These are phyloP conservation scores for Eucalyptus viminalis DNA, from an alignment of 345 rosid genomes.

Conservation along the genomic window DNA sequence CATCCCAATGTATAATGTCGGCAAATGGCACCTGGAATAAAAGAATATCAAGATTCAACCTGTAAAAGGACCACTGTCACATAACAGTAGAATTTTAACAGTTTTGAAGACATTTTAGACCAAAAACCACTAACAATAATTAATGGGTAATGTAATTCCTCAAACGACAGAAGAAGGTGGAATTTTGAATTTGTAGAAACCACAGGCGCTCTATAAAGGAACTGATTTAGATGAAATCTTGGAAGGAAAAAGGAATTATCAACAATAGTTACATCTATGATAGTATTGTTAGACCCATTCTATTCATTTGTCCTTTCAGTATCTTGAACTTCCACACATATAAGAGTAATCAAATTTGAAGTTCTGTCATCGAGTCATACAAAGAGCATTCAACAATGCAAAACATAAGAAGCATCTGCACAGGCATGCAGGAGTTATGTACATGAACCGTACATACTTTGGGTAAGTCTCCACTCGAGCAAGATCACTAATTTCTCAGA, in stretches of 20 bases:
- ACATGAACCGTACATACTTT: not conserved
- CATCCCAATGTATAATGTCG: constrained; percentile 95
- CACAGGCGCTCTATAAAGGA: not conserved
- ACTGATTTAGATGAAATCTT: not conserved
- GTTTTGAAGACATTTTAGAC: not conserved
- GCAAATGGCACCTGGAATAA: constrained; percentile 95
- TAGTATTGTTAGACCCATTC: not conserved
- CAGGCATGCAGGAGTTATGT: not conserved
- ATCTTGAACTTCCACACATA: not conserved
- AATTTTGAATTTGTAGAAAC: not conserved
- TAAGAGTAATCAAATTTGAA: not conserved
- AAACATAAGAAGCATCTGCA: not conserved
- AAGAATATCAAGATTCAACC: constrained; percentile 67
- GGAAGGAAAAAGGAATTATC: not conserved
- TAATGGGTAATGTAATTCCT: not conserved
- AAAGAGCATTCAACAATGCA: not conserved
- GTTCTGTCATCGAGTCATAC: not conserved
- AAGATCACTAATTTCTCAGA: not conserved
- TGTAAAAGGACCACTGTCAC: constrained; percentile 43
- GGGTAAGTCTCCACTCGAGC: not conserved
- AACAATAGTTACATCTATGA: not conserved
- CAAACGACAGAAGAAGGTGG: not conserved
- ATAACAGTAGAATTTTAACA: constrained; percentile 33
- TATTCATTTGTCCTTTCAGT: not conserved
- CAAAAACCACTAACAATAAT: not conserved